Evolutionary conservation across 2,329 filamentous ascomycete species (phyloP).

Genomic region (Pyricularia sp.): DNA sequence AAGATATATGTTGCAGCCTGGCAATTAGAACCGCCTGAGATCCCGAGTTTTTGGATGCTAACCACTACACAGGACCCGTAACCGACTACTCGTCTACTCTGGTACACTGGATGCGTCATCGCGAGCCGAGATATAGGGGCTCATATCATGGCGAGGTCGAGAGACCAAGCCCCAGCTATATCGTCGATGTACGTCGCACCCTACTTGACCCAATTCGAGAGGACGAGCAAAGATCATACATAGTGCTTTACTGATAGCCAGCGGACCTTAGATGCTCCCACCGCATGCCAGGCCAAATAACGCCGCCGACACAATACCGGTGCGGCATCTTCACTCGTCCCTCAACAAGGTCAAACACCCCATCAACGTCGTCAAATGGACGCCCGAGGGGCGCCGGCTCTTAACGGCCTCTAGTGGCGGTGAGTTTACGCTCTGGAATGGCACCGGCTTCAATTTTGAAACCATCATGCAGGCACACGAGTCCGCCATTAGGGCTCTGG

Average conservation of each 20-base stretch:
- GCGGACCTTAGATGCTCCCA: constrained; percentile 64
- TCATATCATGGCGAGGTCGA: constrained; percentile 67
- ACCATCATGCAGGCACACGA: constrained; percentile 99
- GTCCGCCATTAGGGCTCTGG: constrained; percentile 69
- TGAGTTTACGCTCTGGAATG: constrained; percentile 98
- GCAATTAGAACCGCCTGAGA: background rate
- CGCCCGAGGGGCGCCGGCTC: constrained; percentile 83
- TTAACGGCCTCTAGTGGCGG: constrained; percentile 93
- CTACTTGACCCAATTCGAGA: background rate
- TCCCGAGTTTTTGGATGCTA: background rate
- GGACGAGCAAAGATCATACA: background rate
- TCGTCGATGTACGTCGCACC: constrained; percentile 63
- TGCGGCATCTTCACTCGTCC: constrained; percentile 95
- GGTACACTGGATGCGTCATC: constrained; percentile 82
- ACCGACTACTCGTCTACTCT: constrained; percentile 90
- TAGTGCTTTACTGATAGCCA: background rate
- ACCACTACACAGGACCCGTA: constrained; percentile 56
- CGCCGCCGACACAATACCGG: constrained; percentile 79
- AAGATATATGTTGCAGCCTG: background rate
- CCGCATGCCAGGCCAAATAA: constrained; percentile 65
- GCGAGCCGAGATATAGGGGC: constrained; percentile 66
- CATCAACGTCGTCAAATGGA: constrained; percentile 96
- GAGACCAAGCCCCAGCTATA: constrained; percentile 79
- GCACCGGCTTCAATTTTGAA: constrained; percentile 98
- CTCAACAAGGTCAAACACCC: constrained; percentile 97